phyloP scores from a whole-genome alignment of 768 basidiomycete species.

The Boletus subcaerulescens region DNA sequence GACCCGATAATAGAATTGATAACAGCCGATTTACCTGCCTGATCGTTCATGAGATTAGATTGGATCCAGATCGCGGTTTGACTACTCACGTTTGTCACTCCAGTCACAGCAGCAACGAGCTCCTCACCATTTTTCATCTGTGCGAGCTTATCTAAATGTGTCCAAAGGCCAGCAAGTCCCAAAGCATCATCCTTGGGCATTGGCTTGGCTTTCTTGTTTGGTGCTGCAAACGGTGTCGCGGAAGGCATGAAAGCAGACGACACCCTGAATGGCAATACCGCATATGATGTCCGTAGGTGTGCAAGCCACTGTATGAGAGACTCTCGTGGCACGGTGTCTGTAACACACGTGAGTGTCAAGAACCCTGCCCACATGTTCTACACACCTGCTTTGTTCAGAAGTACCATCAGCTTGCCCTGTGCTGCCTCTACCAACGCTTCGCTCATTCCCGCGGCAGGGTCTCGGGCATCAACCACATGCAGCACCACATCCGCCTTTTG shows the following conservation, averaged over 20 bases:
- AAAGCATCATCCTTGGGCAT: conserved; percentile 52
- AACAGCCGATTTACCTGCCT: conserved; percentile 84
- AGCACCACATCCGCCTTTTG: conserved; percentile 77
- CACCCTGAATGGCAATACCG: conserved; percentile 70
- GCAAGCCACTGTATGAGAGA: conserved; percentile 65
- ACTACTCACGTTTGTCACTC: conserved; percentile 71
- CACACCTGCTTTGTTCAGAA: conserved; percentile 87
- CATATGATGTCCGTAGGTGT: conserved; percentile 56
- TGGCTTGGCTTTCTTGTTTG: conserved; percentile 47
- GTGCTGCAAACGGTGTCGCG: conserved; percentile 19
- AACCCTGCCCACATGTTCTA: conserved; percentile 10
- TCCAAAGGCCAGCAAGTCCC: conserved; percentile 53
- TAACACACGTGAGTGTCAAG: neutral
- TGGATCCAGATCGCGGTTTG: neutral
- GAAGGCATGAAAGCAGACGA: conserved; percentile 63
- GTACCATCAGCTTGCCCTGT: conserved; percentile 51
- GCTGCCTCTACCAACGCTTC: conserved; percentile 50
- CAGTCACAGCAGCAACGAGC: conserved; percentile 74
- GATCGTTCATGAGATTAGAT: conserved; percentile 7
- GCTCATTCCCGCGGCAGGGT: conserved; percentile 73
- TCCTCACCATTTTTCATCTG: conserved; percentile 44
- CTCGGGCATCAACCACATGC: conserved; percentile 81
- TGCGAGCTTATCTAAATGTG: conserved; percentile 47
- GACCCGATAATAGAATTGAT: conserved; percentile 72
- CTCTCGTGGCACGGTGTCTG: conserved; percentile 82